Base-by-base conservation (phyloP, 2,329 filamentous ascomycete genomes). In the Cladorrhinum sp. region DNA sequence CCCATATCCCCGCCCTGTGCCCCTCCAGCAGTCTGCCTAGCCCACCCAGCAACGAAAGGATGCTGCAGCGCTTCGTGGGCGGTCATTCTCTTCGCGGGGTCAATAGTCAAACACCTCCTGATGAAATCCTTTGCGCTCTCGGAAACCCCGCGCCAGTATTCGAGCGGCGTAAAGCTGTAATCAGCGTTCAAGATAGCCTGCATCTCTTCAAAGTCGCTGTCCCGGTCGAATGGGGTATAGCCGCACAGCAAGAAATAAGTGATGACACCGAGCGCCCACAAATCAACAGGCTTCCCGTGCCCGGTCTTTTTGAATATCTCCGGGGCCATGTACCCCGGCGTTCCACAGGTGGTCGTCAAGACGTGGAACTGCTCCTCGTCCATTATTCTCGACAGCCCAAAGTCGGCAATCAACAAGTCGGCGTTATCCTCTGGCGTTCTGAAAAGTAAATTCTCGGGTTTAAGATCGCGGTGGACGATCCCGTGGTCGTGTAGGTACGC, bases 301-400 rank as follows among this genome's bases (percentile, higher is more conserved):
- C 95, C 95, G 7, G 90, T 93, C 81, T 99, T 99, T 76, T 96
- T 96, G 79, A 99, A 99, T 70, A 99, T 99, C 75, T 99, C 95
- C 22, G 95, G 95, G 1, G 95, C 95, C 95, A 99, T 99, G 77
- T 99, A 99, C 53, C 95, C 95, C 2, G 95, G 95, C 1, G 95
- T 99, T 62, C 95, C 95, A 74, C 95, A 99, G 1, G 95, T 99
- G 0, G 95, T 99, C 10, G 95, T 99, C 64, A 99, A 79, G 27
- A 98, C 93, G 73, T 98, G 95, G 76, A 98, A 98, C 73, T 96
- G 91, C 76, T 97, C 92, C 77, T 98, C 95, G 72, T 99, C 95
- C 93, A 99, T 98, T 77, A 99, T 97, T 61, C 95, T 86, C 24
- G 90, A 95, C 54, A 99, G 81, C 9, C 95, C 95, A 75, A 99